phyloP scores from a whole-genome alignment of 805 yeast species.

The Saturnispora halmiae region DNA sequence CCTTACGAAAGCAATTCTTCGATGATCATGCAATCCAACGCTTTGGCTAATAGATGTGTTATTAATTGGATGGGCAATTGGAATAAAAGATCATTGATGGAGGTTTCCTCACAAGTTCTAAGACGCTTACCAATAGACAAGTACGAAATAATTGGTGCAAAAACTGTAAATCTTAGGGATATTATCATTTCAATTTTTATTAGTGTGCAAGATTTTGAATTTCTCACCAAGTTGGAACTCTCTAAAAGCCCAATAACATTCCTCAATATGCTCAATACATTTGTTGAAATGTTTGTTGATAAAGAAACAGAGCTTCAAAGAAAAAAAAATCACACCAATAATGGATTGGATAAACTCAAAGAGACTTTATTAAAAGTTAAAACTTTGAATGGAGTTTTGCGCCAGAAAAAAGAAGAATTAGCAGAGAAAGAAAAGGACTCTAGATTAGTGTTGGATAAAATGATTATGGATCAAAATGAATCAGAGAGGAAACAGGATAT shows the following conservation, averaged over 20 bases:
- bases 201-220: constrained; percentile 32
- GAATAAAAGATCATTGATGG: constrained; percentile 41
- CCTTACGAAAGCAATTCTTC: constrained; percentile 31
- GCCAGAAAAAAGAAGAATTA: constrained; percentile 43
- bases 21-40: constrained; percentile 68
- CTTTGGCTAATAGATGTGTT: constrained; percentile 82
- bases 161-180: constrained; percentile 24
- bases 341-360: constrained; percentile 64
- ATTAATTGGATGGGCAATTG: constrained; percentile 85
- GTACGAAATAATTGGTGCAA: constrained; percentile 30
- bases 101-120: constrained; percentile 36
- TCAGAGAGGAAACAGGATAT: constrained; percentile 88
- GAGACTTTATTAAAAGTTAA: constrained; percentile 72
- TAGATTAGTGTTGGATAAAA: constrained; percentile 55
- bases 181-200: constrained; percentile 40
- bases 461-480: constrained; percentile 81
- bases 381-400: constrained; percentile 44
- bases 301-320: constrained; percentile 47
- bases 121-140: constrained; percentile 42
- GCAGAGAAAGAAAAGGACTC: constrained; percentile 59
- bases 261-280: constrained; percentile 39
- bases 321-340: constrained; percentile 59
- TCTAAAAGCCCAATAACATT: constrained; percentile 47
- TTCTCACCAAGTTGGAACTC: neutral
- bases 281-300: constrained; percentile 33